Evolutionary conservation across 2,329 filamentous ascomycete species (phyloP).

Genomic region (Colletotrichum higginsianum): DNA sequence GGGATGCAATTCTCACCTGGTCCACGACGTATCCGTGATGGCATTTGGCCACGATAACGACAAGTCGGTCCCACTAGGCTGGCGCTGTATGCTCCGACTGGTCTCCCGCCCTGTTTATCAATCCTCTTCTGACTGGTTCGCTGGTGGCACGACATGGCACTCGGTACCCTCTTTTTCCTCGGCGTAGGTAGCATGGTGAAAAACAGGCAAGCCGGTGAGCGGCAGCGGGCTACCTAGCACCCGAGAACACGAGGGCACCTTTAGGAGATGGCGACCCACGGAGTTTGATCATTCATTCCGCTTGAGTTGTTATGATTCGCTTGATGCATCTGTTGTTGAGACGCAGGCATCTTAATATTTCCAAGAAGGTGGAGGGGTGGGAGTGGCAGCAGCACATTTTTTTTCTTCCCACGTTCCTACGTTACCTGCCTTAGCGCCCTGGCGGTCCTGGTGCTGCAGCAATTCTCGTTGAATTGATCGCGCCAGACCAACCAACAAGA

Average conservation of each 20-base stretch:
- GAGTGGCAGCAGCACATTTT: constrained; percentile 32
- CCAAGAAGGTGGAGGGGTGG: constrained; percentile 10
- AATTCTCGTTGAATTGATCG: constrained; percentile 44
- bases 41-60: constrained; percentile 39
- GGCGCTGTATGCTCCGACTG: constrained; percentile 12
- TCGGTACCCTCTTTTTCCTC: constrained; percentile 20
- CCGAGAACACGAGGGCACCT: constrained; percentile 22
- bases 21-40: constrained; percentile 40
- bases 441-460: constrained; percentile 19
- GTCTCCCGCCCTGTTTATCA: constrained; percentile 26
- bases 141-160: constrained; percentile 2
- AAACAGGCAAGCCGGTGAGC: constrained; percentile 12
- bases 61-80: constrained; percentile 32
- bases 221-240: background rate
- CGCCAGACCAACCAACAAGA: constrained; percentile 12
- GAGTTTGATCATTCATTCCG: constrained; percentile 3
- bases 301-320: constrained; percentile 25
- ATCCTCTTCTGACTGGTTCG: constrained; percentile 26
- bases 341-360: constrained; percentile 5
- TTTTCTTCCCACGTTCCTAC: constrained; percentile 15
- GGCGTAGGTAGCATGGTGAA: constrained; percentile 15
- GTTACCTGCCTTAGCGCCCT: constrained; percentile 22
- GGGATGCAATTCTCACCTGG: constrained; percentile 32
- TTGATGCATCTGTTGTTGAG: constrained; percentile 33
- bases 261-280: constrained; percentile 24